Evolutionary conservation across 495 filamentous ascomycete genomes (phyloP).

Genomic region (Trichoderma asperelloides): DNA sequence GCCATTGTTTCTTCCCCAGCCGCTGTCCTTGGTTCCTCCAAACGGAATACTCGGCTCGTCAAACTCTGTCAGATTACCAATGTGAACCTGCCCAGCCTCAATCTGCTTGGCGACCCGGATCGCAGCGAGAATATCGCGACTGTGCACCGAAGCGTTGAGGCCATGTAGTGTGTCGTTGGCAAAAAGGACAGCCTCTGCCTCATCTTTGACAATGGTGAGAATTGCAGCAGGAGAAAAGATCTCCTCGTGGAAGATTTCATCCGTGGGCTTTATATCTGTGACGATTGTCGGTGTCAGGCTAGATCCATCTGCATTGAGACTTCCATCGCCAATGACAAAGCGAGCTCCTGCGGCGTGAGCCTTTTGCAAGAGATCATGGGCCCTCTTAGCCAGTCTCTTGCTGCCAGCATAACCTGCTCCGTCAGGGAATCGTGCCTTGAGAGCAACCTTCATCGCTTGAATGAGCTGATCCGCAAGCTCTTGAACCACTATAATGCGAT

Average conservation of each 20-base stretch:
- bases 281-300: slow-evolving; percentile 33
- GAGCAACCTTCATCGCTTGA: slow-evolving; percentile 8
- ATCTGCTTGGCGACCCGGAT: slow-evolving; percentile 53
- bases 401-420: neutral
- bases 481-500: slow-evolving; percentile 18
- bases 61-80: slow-evolving; percentile 40
- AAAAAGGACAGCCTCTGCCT: slow-evolving; percentile 50
- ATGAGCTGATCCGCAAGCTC: slow-evolving; percentile 16
- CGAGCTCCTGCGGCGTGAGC: slow-evolving; percentile 7
- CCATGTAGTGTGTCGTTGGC: slow-evolving; percentile 59
- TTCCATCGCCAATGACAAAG: neutral
- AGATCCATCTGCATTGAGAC: neutral
- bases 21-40: slow-evolving; percentile 66
- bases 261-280: slow-evolving; percentile 49
- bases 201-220: slow-evolving; percentile 48
- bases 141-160: slow-evolving; percentile 57
- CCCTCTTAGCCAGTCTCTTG: neutral
- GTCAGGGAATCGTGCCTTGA: slow-evolving; percentile 6
- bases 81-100: slow-evolving; percentile 42
- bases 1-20: slow-evolving; percentile 48
- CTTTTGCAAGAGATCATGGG: neutral
- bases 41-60: slow-evolving; percentile 61
- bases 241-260: slow-evolving; percentile 39
- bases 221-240: slow-evolving; percentile 52
- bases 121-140: slow-evolving; percentile 51